phyloP scores from a whole-genome alignment of 768 basidiomycete species.

The Lentinula detonsa region DNA sequence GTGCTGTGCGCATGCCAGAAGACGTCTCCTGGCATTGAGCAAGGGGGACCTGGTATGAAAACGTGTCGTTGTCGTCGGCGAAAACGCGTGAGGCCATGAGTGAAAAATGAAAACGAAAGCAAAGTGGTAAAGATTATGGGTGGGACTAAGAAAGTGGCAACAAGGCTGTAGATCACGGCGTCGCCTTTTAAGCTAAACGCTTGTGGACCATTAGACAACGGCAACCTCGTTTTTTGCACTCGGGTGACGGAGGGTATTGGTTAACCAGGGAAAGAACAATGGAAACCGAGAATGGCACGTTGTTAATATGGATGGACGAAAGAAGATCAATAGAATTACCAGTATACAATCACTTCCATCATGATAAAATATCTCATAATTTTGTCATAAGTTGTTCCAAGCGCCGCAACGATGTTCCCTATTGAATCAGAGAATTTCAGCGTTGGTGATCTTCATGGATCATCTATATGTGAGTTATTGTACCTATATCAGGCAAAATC shows the following conservation, averaged over 20 bases:
- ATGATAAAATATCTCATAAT: neutral
- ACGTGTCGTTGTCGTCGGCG: neutral
- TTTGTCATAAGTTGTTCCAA: neutral
- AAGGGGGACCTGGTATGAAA: neutral
- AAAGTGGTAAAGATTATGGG: neutral
- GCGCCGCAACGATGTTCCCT: neutral
- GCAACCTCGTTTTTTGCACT: conserved; percentile 2
- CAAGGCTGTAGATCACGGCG: neutral
- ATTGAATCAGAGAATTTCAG: neutral
- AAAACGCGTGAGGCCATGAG: neutral
- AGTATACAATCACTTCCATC: neutral
- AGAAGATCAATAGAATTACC: conserved; percentile 1
- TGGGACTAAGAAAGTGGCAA: neutral
- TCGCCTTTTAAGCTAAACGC: neutral
- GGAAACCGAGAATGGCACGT: conserved; percentile 7
- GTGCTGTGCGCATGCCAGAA: neutral
- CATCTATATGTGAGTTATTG: neutral
- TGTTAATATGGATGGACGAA: conserved; percentile 2
- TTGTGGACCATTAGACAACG: conserved; percentile 5
- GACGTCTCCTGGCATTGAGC: neutral
- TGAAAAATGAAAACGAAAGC: no score
- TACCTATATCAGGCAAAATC: conserved; percentile 5
- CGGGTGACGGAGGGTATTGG: neutral
- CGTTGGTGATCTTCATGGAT: neutral
- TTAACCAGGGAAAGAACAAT: neutral